Conservation (phyloP, 192 early-diverging fungal genomes). For the Phycomyces blakesleeanus region DNA sequence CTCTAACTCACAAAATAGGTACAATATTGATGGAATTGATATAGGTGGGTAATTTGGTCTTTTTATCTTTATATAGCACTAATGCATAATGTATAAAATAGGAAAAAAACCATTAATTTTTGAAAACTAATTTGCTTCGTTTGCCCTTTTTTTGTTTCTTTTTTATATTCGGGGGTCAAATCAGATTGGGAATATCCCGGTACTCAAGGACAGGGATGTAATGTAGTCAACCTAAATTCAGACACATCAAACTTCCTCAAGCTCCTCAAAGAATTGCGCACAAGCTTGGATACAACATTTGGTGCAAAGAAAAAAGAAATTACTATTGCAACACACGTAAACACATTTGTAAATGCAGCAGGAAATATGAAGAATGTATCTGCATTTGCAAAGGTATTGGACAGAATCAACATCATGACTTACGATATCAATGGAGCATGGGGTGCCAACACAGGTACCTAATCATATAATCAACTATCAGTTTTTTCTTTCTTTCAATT, state of each 20-base stretch:
- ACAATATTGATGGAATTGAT: too few species aligned
- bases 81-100: too few species aligned
- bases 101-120: too few species aligned
- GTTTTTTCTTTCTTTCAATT: too few species aligned
- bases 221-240: conserved; percentile 41
- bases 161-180: too few species aligned
- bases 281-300: conserved; percentile 40
- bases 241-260: conserved; percentile 61
- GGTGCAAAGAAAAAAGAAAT: conserved; percentile 46
- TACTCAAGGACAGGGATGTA: conserved; percentile 55
- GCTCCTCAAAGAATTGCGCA: conserved; percentile 59
- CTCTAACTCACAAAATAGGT: too few species aligned
- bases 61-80: too few species aligned
- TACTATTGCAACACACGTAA: conserved; percentile 60
- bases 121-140: too few species aligned
- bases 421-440: conserved; percentile 64
- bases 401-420: conserved; percentile 66
- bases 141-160: too few species aligned
- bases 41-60: too few species aligned
- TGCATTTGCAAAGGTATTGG: conserved; percentile 53
- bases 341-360: conserved; percentile 54
- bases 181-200: conserved; percentile 65
- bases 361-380: conserved; percentile 55
- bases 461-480: too few species aligned
- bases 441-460: conserved; percentile 32